phyloP scores from a whole-genome alignment of 176 grass and related monocot species.

The Zizania latifolia region DNA sequence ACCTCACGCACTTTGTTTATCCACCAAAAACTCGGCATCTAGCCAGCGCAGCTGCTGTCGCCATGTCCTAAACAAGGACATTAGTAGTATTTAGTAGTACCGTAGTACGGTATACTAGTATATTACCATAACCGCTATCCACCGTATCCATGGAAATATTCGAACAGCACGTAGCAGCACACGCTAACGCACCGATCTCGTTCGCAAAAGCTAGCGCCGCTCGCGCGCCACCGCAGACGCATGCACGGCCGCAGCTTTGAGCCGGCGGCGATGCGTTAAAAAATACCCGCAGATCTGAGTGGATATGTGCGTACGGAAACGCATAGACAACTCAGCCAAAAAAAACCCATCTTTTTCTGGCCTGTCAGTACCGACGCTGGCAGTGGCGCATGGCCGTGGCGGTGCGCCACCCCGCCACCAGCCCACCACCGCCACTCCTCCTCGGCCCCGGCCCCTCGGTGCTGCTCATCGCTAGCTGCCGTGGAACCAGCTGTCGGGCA shows the following conservation, averaged over 20 bases:
- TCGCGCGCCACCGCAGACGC: constrained; percentile 3
- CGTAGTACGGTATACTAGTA: neutral
- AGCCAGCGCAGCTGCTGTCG: no score
- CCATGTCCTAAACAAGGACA: neutral
- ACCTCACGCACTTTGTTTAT: no score
- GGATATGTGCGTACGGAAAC: neutral
- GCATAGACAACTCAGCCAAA: neutral
- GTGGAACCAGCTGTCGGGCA: neutral
- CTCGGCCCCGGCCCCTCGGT: neutral
- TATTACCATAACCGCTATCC: neutral
- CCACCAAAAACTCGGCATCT: no score
- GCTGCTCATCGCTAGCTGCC: neutral
- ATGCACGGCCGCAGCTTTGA: neutral
- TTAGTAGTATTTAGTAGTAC: neutral
- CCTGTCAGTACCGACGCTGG: neutral
- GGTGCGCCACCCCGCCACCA: neutral
- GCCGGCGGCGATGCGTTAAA: neutral
- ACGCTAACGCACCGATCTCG: neutral
- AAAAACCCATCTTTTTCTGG: neutral
- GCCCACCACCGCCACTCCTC: neutral
- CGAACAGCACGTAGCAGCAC: neutral
- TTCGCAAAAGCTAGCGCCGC: neutral
- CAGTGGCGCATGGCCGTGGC: neutral
- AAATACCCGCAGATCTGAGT: neutral
- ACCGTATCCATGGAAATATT: neutral